phyloP scores from a whole-genome alignment of 2,329 filamentous ascomycete species.

The Penicillium sp. region DNA sequence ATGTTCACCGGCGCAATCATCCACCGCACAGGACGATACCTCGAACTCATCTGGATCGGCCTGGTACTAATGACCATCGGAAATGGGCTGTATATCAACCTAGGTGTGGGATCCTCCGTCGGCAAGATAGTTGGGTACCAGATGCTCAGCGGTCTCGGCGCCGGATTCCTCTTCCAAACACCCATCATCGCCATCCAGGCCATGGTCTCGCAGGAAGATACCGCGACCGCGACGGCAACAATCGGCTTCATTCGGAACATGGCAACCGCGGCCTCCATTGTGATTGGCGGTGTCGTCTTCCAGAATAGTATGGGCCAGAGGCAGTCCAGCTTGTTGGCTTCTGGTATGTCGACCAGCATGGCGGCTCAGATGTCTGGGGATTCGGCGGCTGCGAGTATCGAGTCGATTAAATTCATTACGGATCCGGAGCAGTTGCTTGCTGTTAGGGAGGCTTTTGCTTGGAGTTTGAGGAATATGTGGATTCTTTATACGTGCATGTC shows the following conservation, averaged over 20 bases:
- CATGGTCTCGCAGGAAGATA: conserved; percentile 50
- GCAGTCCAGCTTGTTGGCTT: conserved; percentile 60
- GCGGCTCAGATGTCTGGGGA: conserved; percentile 38
- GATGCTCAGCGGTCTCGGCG: conserved; percentile 51
- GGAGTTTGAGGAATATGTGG: conserved; percentile 51
- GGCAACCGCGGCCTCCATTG: conserved; percentile 65
- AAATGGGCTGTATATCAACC: conserved; percentile 48
- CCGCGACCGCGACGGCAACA: conserved; percentile 53
- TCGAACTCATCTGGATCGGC: conserved; percentile 48
- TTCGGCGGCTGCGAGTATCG: conserved; percentile 49
- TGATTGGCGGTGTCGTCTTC: conserved; percentile 75
- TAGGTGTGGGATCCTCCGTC: conserved; percentile 38
- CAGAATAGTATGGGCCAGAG: conserved; percentile 56
- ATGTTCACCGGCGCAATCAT: conserved; percentile 50
- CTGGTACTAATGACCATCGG: conserved; percentile 45
- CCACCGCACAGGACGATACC: conserved; percentile 51
- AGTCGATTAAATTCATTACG: conserved; percentile 41
- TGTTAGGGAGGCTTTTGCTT: conserved; percentile 48
- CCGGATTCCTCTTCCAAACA: conserved; percentile 53
- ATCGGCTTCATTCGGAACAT: conserved; percentile 62
- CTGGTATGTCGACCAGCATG: conserved; percentile 27
- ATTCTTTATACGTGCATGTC: conserved; percentile 48
- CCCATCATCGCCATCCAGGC: conserved; percentile 58
- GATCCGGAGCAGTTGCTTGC: conserved; percentile 40
- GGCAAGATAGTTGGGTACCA: conserved; percentile 49